Evolutionary conservation across 2,329 filamentous ascomycete genomes (phyloP), one percentile per base, ranked within the genome.

Genomic region (Gyromitra esculenta): DNA sequence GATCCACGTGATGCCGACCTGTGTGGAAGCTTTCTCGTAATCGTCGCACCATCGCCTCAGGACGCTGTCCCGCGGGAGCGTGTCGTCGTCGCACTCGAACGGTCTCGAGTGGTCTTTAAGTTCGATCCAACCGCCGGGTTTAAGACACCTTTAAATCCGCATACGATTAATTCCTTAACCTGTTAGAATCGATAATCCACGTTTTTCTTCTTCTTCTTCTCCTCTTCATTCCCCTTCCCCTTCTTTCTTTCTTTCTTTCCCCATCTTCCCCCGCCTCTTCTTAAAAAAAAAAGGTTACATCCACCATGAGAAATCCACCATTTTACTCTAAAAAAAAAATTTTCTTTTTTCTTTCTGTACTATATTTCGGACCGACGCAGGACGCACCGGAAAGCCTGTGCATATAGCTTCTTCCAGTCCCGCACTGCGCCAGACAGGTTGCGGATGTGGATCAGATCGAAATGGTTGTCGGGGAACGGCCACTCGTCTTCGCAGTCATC

Each of bases 351-450:
- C 41, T 45, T n/a, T 45, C 62, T 67, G 9, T 69, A n/a, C 59
- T 43, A 56, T 37, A 35, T 48, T 64, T 68, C 62, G 64, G 76
- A 77, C 72, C 63, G 73, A 62, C 72, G 57, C 72, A 75, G 69
- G 25, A 74, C 74, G 66, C 64, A 77, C 75, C 65, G 50, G 71
- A 64, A 70, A 77, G 66, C 67, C 57, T 70, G 73, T 43, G 68
- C 65, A 60, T 79, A 77, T 64, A 81, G 69, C 59, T 75, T 77
- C 25, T 77, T 76, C 79, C 79, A 81, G 77, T 81, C 79, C 18
- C 72, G 72, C 59, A 80, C 77, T 57, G 73, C 87, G 86, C 94
- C 93, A 97, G 81, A 89, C 67, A 78, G 57, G 57, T 76, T 76
- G 41, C 76, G 76, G 63, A 78, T 77, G 43, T 78, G 76, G 69